Percentiles rank a stretch among this genome's conserved stretches.
phyloP scores from a whole-genome alignment of 2,329 filamentous ascomycete genomes.

The Diaporthe vaccinii region DNA sequence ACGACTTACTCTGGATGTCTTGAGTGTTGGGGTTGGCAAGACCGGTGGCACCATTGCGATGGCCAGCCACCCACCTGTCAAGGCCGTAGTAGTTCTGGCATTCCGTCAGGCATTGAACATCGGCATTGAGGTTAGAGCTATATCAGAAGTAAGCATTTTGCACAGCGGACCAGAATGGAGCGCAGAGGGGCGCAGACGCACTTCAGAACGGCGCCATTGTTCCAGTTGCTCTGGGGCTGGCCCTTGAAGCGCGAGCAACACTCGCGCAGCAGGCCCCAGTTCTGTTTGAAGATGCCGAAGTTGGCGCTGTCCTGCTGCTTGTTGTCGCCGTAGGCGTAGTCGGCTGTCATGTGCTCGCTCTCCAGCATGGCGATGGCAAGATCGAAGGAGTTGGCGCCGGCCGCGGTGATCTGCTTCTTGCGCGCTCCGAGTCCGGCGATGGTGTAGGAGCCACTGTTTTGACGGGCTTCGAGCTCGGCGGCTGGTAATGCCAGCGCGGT shows the following conservation, averaged over 20 bases:
- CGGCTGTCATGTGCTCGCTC: neutral
- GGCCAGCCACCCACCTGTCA: neutral
- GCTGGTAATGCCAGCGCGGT: neutral
- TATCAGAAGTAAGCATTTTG: neutral
- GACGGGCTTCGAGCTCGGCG: conserved; percentile 11
- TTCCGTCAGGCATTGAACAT: conserved; percentile 6
- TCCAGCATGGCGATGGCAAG: conserved; percentile 11
- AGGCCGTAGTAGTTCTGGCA: conserved; percentile 15
- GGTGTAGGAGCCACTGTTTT: conserved; percentile 20
- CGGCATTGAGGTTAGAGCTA: conserved; percentile 14
- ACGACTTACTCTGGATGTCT: conserved; percentile 5
- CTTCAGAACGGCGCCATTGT: conserved; percentile 9
- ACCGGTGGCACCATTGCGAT: conserved; percentile 8
- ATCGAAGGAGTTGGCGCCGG: neutral
- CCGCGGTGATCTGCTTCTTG: neutral
- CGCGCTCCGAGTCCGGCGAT: conserved; percentile 3
- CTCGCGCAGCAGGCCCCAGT: conserved; percentile 14
- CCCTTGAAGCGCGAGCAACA: conserved; percentile 19
- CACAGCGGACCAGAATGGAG: too few species aligned
- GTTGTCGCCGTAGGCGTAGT: conserved; percentile 20
- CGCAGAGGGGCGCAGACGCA: neutral
- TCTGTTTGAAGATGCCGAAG: conserved; percentile 21
- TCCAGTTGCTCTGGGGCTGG: conserved; percentile 17
- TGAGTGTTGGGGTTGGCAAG: conserved; percentile 8
- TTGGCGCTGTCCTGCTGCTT: conserved; percentile 25